phyloP scores from a whole-genome alignment of 2,329 filamentous ascomycete genomes.

The Coniochaeta ligniaria region DNA sequence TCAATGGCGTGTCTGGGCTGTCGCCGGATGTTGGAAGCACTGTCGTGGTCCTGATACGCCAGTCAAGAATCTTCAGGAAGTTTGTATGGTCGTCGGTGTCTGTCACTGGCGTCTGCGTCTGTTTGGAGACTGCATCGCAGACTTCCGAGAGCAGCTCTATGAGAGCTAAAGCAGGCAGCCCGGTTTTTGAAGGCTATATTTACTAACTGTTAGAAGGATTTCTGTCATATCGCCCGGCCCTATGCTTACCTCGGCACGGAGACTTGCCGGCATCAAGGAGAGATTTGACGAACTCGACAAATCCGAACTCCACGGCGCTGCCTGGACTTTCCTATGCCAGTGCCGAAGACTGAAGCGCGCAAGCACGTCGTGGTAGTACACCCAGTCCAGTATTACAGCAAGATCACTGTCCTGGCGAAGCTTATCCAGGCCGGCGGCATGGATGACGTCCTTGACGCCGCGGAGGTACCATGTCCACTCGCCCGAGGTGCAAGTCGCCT shows the following conservation, averaged over 20 bases:
- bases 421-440: constrained; percentile 3
- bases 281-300: background rate
- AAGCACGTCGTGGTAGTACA: constrained; percentile 20
- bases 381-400: constrained; percentile 16
- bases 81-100: constrained; percentile 9
- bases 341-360: constrained; percentile 17
- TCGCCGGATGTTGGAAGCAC: constrained; percentile 2
- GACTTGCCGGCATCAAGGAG: background rate
- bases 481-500: constrained; percentile 6
- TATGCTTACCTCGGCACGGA: constrained; percentile 1
- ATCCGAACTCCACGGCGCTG: background rate
- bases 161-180: constrained; percentile 7
- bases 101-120: constrained; percentile 1
- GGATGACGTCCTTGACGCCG: constrained; percentile 13
- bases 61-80: constrained; percentile 18
- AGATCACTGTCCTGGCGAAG: constrained; percentile 7
- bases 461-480: constrained; percentile 9
- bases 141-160: constrained; percentile 14
- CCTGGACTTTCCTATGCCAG: constrained; percentile 11
- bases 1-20: constrained; percentile 1
- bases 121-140: constrained; percentile 9
- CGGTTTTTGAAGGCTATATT: constrained; percentile 3
- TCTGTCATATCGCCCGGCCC: background rate
- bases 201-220: background rate
- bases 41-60: constrained; percentile 15